These are phyloP conservation scores for Nemania sp. DNA, from an alignment of 2,329 filamentous ascomycete species.

Conservation along the genomic window DNA sequence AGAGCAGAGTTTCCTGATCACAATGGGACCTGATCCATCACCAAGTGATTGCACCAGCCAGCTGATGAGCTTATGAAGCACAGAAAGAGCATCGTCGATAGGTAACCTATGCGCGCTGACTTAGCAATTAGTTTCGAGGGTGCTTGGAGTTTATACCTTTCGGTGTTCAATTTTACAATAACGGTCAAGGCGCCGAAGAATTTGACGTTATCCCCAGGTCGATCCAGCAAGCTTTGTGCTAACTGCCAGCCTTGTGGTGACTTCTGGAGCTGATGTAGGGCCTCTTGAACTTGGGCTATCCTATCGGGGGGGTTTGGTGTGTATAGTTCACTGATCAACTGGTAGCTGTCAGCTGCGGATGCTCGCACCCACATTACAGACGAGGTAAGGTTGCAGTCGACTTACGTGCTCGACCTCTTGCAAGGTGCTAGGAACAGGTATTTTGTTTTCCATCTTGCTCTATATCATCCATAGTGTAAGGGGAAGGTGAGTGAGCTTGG, in stretches of 20 bases:
- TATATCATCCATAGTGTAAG: slow-evolving; percentile 33
- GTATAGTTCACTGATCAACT: slow-evolving; percentile 58
- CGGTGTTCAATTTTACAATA: slow-evolving; percentile 92
- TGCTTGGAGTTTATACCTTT: slow-evolving; percentile 60
- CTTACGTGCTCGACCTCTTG: slow-evolving; percentile 37
- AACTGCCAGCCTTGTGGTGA: slow-evolving; percentile 84
- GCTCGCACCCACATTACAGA: neutral
- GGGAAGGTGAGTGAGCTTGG: slow-evolving; percentile 17
- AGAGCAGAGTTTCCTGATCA: slow-evolving; percentile 75
- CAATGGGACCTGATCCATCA: slow-evolving; percentile 59
- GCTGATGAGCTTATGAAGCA: slow-evolving; percentile 62
- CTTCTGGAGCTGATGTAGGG: slow-evolving; percentile 77
- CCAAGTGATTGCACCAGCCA: slow-evolving; percentile 63
- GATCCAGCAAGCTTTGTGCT: slow-evolving; percentile 73
- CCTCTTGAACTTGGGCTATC: slow-evolving; percentile 64
- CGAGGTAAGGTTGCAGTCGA: neutral
- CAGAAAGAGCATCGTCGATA: slow-evolving; percentile 59
- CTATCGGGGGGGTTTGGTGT: slow-evolving; percentile 52
- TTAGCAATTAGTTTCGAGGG: neutral
- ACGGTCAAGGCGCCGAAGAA: slow-evolving; percentile 95
- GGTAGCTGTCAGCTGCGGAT: slow-evolving; percentile 6
- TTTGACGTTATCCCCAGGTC: slow-evolving; percentile 72
- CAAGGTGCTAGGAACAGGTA: slow-evolving; percentile 32
- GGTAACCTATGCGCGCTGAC: slow-evolving; percentile 51
- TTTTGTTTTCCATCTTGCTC: slow-evolving; percentile 32